Evolutionary conservation across 1,284 basidiomycete species (phyloP).

Genomic region (Pulchroboletus neoregius): DNA sequence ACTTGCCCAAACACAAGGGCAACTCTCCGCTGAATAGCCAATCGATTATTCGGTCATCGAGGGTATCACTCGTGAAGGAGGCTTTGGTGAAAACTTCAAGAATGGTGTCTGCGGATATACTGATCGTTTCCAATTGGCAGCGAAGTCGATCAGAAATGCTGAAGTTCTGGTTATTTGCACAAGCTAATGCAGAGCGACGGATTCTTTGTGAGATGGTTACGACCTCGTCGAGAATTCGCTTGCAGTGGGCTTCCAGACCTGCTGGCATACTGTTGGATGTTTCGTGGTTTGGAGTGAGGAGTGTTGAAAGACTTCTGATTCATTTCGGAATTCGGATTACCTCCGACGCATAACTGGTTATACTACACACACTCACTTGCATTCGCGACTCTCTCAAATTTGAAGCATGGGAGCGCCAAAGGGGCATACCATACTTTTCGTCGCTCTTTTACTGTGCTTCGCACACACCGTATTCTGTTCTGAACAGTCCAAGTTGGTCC

Average conservation of each 20-base stretch:
- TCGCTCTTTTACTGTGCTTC: conserved; percentile 42
- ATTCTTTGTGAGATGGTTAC: no score
- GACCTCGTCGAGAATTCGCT: neutral
- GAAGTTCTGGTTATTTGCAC: no score
- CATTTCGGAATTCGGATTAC: conserved; percentile 27
- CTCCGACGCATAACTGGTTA: conserved; percentile 10
- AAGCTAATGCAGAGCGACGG: no score
- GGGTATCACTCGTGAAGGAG: neutral
- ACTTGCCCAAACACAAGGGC: no score
- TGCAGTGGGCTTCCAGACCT: neutral
- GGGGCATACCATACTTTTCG: conserved; percentile 24
- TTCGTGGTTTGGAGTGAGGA: no score
- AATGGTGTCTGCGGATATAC: no score
- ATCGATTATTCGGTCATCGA: no score
- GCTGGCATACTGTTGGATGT: neutral
- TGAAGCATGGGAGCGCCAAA: conserved; percentile 22
- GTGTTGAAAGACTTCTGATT: neutral
- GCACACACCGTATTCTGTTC: conserved; percentile 19
- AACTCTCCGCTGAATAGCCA: no score
- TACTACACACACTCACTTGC: neutral
- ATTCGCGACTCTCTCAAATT: conserved; percentile 2
- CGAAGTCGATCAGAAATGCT: no score
- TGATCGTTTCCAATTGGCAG: no score
- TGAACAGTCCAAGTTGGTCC: conserved; percentile 25
- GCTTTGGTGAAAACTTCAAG: no score